Evolutionary conservation across 805 yeast genomes (phyloP), one percentile per base, ranked within the genome.

Genomic region (Metschnikowia reukaufii): DNA sequence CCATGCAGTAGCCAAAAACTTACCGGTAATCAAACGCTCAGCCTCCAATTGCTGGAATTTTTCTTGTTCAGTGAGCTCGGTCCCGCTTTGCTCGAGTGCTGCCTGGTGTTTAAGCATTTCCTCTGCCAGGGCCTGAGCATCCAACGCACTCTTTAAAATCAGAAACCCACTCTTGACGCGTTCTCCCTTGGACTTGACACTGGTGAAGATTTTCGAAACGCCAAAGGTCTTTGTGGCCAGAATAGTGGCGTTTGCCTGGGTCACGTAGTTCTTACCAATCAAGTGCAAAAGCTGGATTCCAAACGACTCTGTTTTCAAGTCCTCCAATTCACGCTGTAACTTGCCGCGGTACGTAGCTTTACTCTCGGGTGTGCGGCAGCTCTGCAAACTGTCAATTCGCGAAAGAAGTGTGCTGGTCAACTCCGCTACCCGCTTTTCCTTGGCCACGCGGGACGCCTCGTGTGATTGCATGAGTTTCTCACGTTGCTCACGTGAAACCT

Each of bases 1-100:
- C 99, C 99, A 94, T 16, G 96, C 95, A 1, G 96, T 90, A 6
- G 94, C 92, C 42, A 94, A 75, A 18, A 94, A 79, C 64, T 92
- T 94, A 19, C 99, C 98, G 45, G 89, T 83, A 52, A 92, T 78
- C 47, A 80, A 70, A 42, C 89, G 78, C 60, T 92, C 97, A 68
- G 86, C 79, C 61, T 89, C 94, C 1, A 83, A 89, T 44, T 66
- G 68, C 47, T 63, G 56, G 36, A 50, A 44, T 45, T 50, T 52
- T 39, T 68, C 64, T 23, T 74, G 78, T 9, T 60, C 66, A 4
- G 71, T 57, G 8, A 62, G 56, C 42, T 62, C 65, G 7, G 40
- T 60, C 3, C 71, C 73, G 6, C 61, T 58, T 34, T 64, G 69
- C 34, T 63, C 63, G 18, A 65, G 51, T 3, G 64, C 64, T 48